These are phyloP conservation scores for Macrophomina pseudophaseolina DNA, from an alignment of 2,329 filamentous ascomycete genomes.

Conservation along the genomic window DNA sequence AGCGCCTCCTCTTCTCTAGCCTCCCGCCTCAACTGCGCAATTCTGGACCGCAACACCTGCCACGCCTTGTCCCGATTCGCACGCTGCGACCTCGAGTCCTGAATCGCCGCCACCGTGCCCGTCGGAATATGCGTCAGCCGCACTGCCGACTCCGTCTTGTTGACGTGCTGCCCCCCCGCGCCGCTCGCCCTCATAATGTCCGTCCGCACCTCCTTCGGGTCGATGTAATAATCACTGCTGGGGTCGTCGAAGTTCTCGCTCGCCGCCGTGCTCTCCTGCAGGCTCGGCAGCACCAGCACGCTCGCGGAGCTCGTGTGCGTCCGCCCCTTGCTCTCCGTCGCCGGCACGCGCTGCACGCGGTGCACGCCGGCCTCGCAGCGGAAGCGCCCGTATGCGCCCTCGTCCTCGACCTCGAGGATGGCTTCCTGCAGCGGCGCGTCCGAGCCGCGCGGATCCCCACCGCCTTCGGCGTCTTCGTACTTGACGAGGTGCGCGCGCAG, in stretches of 20 bases:
- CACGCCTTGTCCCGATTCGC: slow-evolving; percentile 88
- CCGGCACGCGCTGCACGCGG: slow-evolving; percentile 89
- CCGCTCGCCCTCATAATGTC: slow-evolving; percentile 93
- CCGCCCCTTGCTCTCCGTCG: slow-evolving; percentile 87
- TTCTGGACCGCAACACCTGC: slow-evolving; percentile 78
- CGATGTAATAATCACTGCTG: slow-evolving; percentile 87
- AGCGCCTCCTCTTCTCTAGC: slow-evolving; percentile 81
- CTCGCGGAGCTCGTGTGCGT: slow-evolving; percentile 93
- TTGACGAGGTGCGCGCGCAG: slow-evolving; percentile 74
- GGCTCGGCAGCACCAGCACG: slow-evolving; percentile 87
- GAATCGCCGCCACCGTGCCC: slow-evolving; percentile 85
- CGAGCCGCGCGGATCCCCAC: slow-evolving; percentile 58
- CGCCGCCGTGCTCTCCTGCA: slow-evolving; percentile 63
- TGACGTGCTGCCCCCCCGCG: slow-evolving; percentile 96
- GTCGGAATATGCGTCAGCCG: slow-evolving; percentile 90
- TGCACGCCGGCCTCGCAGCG: slow-evolving; percentile 93
- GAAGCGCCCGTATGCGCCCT: slow-evolving; percentile 80
- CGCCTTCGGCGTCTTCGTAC: slow-evolving; percentile 75
- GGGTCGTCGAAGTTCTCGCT: slow-evolving; percentile 70
- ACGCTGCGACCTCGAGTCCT: slow-evolving; percentile 89
- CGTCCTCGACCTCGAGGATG: slow-evolving; percentile 78
- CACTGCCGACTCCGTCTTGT: slow-evolving; percentile 96
- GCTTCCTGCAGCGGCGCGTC: slow-evolving; percentile 82
- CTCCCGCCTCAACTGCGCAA: slow-evolving; percentile 81
- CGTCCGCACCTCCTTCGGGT: slow-evolving; percentile 77